Base-by-base conservation (phyloP, 2,329 filamentous ascomycete genomes). In the Fusarium stilboides region DNA sequence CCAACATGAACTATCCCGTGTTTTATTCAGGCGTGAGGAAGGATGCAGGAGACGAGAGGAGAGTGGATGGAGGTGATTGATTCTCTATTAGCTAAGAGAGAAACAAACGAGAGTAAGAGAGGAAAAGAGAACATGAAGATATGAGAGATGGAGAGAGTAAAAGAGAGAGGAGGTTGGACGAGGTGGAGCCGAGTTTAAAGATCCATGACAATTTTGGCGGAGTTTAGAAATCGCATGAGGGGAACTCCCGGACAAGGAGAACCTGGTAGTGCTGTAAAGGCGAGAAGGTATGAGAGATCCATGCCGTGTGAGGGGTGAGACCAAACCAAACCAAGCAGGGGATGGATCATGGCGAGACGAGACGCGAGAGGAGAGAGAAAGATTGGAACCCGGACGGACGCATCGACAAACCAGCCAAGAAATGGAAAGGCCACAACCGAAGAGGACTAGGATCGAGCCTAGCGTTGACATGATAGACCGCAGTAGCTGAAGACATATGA, bases 151-250 rank as follows among this genome's bases (percentile, higher is more conserved):
- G 62, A 46, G 44, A 64, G 59, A 64, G 62, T 60, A 44, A 31
- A 42, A 57, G 54, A 61, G 58, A 44, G 55, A 47, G 56, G 64
- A 71, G 68, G 72, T 69, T 73, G 70, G 72, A 74, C 36, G 65
- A 66, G 72, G 72, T 73, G 70, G 72, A 71, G 72, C 60, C 65
- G 62, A 66, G 68, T 74, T 74, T 73, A 74, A 71, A 73, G 72
- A 72, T 72, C 62, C 66, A 63, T 69, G 61, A 57, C 68, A 65
- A 51, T 69, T 68, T 65, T 58, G 68, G 55, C 62, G 66, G 62
- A 64, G 66, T 62, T 31, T 63, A 57, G 57, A 62, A 55, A 58
- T 70, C 54, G 65, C 52, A 64, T 63, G 69, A 71, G 68, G 67
- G 59, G 52, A 66, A 72, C 52, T 69, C 54, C 57, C 46, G 56